Evolutionary conservation across 1,139 yeast species (phyloP).

Genomic region (Candida tunisiensis): DNA sequence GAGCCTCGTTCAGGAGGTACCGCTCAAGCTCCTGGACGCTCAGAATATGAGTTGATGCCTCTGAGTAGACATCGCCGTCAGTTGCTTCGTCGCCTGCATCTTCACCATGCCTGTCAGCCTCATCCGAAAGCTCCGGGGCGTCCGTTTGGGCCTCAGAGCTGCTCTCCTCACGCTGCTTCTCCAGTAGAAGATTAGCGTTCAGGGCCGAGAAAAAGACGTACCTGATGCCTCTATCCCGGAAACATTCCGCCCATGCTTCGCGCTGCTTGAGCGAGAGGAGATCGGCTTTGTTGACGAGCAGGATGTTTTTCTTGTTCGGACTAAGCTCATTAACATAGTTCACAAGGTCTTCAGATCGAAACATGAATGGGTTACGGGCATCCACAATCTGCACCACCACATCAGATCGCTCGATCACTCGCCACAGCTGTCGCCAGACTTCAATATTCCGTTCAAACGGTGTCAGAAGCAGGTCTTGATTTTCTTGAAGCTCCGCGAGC

Average conservation of each 20-base stretch:
- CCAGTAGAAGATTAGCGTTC: slow-evolving; percentile 28
- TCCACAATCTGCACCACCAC: slow-evolving; percentile 94
- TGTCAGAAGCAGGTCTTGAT: slow-evolving; percentile 66
- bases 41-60: slow-evolving; percentile 44
- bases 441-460: slow-evolving; percentile 96
- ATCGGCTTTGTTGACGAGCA: slow-evolving; percentile 91
- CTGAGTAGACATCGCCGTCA: slow-evolving; percentile 11
- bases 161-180: slow-evolving; percentile 5
- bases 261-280: slow-evolving; percentile 64
- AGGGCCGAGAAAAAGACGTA: slow-evolving; percentile 91
- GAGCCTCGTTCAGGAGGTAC: slow-evolving; percentile 66
- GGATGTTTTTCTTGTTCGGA: slow-evolving; percentile 51
- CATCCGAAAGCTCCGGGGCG: slow-evolving; percentile 10
- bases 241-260: slow-evolving; percentile 73
- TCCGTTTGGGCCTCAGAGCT: slow-evolving; percentile 8
- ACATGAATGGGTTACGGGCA: slow-evolving; percentile 85
- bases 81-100: slow-evolving; percentile 4
- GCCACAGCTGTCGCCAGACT: slow-evolving; percentile 98
- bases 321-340: slow-evolving; percentile 63
- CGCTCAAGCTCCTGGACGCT: slow-evolving; percentile 75
- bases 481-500: slow-evolving; percentile 71
- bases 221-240: slow-evolving; percentile 46
- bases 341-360: slow-evolving; percentile 82
- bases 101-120: slow-evolving; percentile 7
- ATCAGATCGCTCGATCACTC: slow-evolving; percentile 93